Base-by-base conservation (phyloP, 345 rosid species). In the Pistacia integerrima region DNA sequence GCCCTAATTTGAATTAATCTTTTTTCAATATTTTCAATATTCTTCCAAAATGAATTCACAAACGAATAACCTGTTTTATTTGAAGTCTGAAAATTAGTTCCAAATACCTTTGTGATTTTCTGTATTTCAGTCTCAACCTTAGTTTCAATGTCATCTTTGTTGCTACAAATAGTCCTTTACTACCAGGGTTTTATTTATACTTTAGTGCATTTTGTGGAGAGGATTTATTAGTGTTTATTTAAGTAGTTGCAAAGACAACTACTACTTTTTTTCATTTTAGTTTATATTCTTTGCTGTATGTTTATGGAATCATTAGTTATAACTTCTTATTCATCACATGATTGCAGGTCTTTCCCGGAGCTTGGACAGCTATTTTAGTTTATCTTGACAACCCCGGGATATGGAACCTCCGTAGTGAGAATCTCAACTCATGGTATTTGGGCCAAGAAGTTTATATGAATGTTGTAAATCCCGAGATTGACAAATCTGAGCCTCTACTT, bases 281-380 rank as follows among this genome's bases (percentile, higher is more conserved):
- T 30, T 30, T 30, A 30, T 30, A 36, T 61, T 20, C 20, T 16
- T 36, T 2, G 28, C 46, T 58, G 55, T 54, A 36, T 55, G 70
- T 38, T 74, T 38, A 55, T 41, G 64, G 1, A 48, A 48, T 60
- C 12, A 20, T 48, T 25, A 5, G 11, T n/a, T 10, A 69, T n/a
- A 25, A 33, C 61, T 69, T 73, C 63, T 54, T 69, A 44, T 74
- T 62, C 64, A 74, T 69, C 11, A 11, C 22, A 4, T 64, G 35
- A 3, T 69, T 68, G 35, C 81, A 93, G 98, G 99, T 93, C 70
- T 93, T 88, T 84, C 98, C 99, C 2, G 96, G 93, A 84, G 97
- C 97, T 59, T 95, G 99, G 99, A 90, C 99, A 0, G 98, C 99
- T 18, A 87, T 95, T 59, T 81, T 95, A 75, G 91, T 93, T 76